These are phyloP conservation scores for Wickerhamia fluorescens DNA, from an alignment of 805 yeast genomes.

Conservation along the genomic window DNA sequence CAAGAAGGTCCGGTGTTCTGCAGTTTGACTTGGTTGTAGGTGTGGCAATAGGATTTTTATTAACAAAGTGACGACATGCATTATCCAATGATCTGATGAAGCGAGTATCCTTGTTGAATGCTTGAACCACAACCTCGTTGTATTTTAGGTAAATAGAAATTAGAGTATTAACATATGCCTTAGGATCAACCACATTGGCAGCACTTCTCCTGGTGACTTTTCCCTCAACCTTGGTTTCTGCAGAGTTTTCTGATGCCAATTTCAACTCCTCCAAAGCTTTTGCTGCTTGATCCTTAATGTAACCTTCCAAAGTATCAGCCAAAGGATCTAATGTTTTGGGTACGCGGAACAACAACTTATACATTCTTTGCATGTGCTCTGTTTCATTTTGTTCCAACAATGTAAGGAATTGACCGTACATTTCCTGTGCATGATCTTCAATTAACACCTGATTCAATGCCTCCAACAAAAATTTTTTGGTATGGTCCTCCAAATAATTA, in stretches of 20 bases:
- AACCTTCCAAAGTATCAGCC: conserved; percentile 62
- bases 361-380: conserved; percentile 74
- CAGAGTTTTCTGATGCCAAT: conserved; percentile 23
- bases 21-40: conserved; percentile 53
- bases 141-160: conserved; percentile 64
- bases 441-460: conserved; percentile 72
- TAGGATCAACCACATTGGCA: conserved; percentile 52
- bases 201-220: conserved; percentile 12
- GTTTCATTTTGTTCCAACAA: conserved; percentile 67
- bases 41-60: conserved; percentile 73
- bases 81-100: conserved; percentile 84
- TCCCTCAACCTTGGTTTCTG: conserved; percentile 9
- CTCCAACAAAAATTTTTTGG: conserved; percentile 69
- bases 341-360: conserved; percentile 66
- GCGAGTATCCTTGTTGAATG: conserved; percentile 68
- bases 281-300: conserved; percentile 49
- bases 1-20: conserved; percentile 88
- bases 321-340: conserved; percentile 74
- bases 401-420: conserved; percentile 71
- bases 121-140: conserved; percentile 52
- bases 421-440: conserved; percentile 64
- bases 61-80: conserved; percentile 82
- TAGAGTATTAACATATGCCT: conserved; percentile 70
- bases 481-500: conserved; percentile 77
- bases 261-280: conserved; percentile 49